These are phyloP conservation scores for Fusarium equiseti DNA, from an alignment of 2,329 filamentous ascomycete genomes.

Conservation along the genomic window DNA sequence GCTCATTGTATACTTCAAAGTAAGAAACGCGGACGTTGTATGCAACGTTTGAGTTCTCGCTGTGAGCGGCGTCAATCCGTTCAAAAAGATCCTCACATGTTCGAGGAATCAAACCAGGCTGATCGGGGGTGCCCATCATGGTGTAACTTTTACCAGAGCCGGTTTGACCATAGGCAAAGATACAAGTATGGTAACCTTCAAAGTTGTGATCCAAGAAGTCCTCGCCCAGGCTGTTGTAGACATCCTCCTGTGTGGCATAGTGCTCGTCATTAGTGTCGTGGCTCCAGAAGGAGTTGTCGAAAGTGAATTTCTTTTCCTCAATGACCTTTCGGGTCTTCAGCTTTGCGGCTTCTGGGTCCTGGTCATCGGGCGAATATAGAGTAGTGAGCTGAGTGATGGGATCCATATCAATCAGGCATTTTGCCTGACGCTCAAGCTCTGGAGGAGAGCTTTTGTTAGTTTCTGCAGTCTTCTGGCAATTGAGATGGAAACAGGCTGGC, in stretches of 20 bases:
- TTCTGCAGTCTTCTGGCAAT: background rate
- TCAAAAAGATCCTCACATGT: conserved; percentile 97
- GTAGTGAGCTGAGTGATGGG: conserved; percentile 87
- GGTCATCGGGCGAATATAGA: conserved; percentile 75
- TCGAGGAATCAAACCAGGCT: conserved; percentile 91
- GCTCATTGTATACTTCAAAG: conserved; percentile 99
- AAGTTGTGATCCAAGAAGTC: conserved; percentile 99
- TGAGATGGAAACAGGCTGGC: background rate
- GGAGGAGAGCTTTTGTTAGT: conserved; percentile 16
- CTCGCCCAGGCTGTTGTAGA: conserved; percentile 93
- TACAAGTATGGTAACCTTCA: conserved; percentile 98
- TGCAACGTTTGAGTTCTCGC: conserved; percentile 89
- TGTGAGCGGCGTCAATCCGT: conserved; percentile 81
- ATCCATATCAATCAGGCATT: conserved; percentile 93
- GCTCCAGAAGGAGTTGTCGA: conserved; percentile 99
- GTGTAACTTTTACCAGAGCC: conserved; percentile 98
- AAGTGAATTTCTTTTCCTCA: conserved; percentile 93
- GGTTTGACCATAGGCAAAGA: conserved; percentile 98
- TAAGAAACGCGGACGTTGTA: conserved; percentile 98
- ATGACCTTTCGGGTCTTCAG: conserved; percentile 77
- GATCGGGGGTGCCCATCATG: conserved; percentile 90
- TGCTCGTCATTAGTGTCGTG: conserved; percentile 82
- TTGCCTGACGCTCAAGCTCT: conserved; percentile 85
- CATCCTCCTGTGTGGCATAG: conserved; percentile 91
- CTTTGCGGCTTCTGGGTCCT: conserved; percentile 64